phyloP scores from a whole-genome alignment of 148 eudicot genomes.

The Vaccinium macrocarpon region DNA sequence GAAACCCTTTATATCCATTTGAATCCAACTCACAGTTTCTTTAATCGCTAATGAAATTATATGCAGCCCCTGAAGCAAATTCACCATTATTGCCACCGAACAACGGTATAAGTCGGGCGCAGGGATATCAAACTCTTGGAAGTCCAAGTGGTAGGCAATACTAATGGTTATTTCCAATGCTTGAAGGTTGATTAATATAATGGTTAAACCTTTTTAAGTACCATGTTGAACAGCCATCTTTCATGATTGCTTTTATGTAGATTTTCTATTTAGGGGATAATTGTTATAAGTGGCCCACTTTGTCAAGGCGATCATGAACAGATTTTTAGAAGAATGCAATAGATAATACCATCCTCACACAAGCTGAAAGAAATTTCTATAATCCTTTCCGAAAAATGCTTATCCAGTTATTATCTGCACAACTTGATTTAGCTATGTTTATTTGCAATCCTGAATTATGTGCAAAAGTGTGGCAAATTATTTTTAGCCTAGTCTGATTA shows the following conservation, averaged over 20 bases:
- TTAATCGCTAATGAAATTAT: slow-evolving; percentile 10
- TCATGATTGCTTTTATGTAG: background rate
- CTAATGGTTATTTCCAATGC: background rate
- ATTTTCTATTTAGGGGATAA: background rate
- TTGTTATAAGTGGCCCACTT: slow-evolving; percentile 6
- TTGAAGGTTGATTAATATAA: background rate
- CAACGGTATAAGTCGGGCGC: slow-evolving; percentile 46
- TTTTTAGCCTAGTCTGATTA: background rate
- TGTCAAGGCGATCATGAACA: background rate
- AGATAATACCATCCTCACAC: background rate
- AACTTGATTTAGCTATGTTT: slow-evolving; percentile 4
- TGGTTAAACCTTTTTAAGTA: background rate
- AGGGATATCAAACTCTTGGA: slow-evolving; percentile 58
- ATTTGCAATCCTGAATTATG: background rate
- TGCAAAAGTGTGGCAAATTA: background rate
- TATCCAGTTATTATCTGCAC: background rate
- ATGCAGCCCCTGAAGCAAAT: slow-evolving; percentile 71
- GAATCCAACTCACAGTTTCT: slow-evolving; percentile 11
- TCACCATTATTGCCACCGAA: slow-evolving; percentile 70
- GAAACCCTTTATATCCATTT: background rate
- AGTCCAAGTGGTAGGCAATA: slow-evolving; percentile 55
- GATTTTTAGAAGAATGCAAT: background rate
- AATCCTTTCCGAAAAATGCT: background rate
- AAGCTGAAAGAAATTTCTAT: background rate
- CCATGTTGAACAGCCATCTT: background rate